phyloP scores from a whole-genome alignment of 1,284 basidiomycete genomes.

The Papiliotrema nemorosa region DNA sequence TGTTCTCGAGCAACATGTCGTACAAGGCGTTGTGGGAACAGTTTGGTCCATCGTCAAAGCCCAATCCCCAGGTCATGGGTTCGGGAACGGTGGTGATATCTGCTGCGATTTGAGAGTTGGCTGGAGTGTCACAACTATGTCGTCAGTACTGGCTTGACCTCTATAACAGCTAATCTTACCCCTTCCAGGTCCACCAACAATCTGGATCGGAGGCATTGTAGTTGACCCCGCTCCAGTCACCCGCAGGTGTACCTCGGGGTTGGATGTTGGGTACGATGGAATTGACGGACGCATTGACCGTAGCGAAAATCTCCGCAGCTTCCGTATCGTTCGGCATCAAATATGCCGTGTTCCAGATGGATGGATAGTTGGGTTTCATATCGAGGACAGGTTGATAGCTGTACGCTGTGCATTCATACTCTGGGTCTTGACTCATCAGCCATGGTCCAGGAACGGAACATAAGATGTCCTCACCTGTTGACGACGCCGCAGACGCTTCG shows the following conservation, averaged over 20 bases:
- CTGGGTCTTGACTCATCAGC: conserved; percentile 11
- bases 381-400: conserved; percentile 31
- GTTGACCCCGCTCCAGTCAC: conserved; percentile 32
- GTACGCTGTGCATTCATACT: conserved; percentile 35
- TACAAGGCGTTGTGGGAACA: conserved; percentile 56
- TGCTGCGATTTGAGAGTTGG: conserved; percentile 25
- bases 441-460: background rate
- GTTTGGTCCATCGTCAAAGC: conserved; percentile 55
- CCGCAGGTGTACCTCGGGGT: conserved; percentile 41
- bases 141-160: no score
- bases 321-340: conserved; percentile 47
- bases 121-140: conserved; percentile 46
- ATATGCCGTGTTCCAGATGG: conserved; percentile 46
- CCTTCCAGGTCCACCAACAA: conserved; percentile 50
- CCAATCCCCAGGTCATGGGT: conserved; percentile 54
- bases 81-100: conserved; percentile 51
- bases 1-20: conserved; percentile 51
- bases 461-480: background rate
- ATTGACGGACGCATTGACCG: conserved; percentile 43
- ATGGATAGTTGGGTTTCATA: conserved; percentile 36
- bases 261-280: conserved; percentile 33
- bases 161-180: no score
- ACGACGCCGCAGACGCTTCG: background rate
- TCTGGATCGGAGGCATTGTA: conserved; percentile 41
- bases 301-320: conserved; percentile 39